phyloP scores from a whole-genome alignment of 495 filamentous ascomycete species.

The Xylaria bambusicola region DNA sequence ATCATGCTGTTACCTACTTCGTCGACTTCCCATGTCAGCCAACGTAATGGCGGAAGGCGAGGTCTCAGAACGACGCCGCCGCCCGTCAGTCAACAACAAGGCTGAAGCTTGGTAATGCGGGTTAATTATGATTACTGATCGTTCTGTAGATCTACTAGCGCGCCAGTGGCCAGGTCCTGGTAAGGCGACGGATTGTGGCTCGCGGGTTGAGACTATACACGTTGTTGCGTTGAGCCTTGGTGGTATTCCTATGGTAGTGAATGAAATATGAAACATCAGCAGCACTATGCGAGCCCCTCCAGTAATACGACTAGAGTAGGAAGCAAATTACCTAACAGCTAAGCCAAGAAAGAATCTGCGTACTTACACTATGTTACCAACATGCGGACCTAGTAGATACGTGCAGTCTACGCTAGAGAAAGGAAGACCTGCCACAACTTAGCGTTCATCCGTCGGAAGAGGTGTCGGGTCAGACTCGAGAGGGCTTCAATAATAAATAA shows the following conservation, averaged over 20 bases:
- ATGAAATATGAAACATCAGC: background rate
- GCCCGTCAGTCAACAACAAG: no score
- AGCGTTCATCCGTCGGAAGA: conserved; percentile 3
- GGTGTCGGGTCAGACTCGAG: no score
- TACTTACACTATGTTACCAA: no score
- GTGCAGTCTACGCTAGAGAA: no score
- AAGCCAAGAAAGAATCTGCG: background rate
- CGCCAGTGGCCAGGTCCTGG: no score
- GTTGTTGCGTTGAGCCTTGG: no score
- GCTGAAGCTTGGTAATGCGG: background rate
- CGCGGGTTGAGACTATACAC: background rate
- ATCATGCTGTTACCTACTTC: no score
- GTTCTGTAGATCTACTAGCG: background rate
- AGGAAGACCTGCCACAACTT: background rate
- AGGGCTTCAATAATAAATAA: no score
- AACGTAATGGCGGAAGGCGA: background rate
- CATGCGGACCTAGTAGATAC: no score
- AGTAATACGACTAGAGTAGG: no score
- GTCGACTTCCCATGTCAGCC: background rate
- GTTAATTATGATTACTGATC: conserved; percentile 12
- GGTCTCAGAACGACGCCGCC: background rate
- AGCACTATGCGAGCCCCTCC: background rate
- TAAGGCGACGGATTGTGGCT: conserved; percentile 9
- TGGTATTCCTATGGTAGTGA: no score
- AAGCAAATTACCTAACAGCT: background rate